Evolutionary conservation across 1,284 basidiomycete genomes (phyloP), one percentile per base, ranked within the genome.

Genomic region (Pseudozyma hubeiensis): DNA sequence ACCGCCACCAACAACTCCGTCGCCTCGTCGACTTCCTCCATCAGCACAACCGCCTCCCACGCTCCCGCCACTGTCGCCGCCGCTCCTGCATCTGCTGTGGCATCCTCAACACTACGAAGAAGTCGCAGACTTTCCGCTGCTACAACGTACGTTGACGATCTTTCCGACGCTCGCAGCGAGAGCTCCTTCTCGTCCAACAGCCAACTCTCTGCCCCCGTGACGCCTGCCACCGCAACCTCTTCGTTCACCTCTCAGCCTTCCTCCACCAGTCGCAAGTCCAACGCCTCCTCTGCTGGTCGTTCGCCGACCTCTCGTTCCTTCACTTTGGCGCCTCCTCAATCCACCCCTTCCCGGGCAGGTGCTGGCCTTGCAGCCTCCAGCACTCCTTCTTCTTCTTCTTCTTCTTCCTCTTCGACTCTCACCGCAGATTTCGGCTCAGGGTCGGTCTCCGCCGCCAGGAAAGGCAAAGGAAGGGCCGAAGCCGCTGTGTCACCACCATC

Each of bases 261-360:
- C 14, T 59, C 66, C 47, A 48, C 50, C 29, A 59, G 53, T 44
- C 61, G 61, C 61, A 64, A 69, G 46, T 60, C 50, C 10, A 39
- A 24, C 37, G 39, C 35, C 37, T 55, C 56, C 37, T 60, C 66
- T 16, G 53, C 66, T 30, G 52, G 66, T 49, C n/a, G 47, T 34
- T 69, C 56, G 34, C 66, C 53, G 48, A 61, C 57, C 37, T 55
- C 61, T 17, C 57, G 49, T 33, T 53, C 56, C 56, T 59, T 56
- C 60, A 69, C 66, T 61, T 64, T 69, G 66, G 52, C 61, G 66
- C 56, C 60, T 30, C 35, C 24, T 43, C 66, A 56, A 44, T 51
- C 66, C 56, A 64, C 61, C 66, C 66, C 66, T 24, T 63, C 60
- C 37, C 47, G 64, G 70, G 56, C 56, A 55, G 56, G 64, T 57